Percentiles rank a stretch among this genome's conserved stretches.
Evolutionary conservation across 2,329 filamentous ascomycete species (phyloP).

Genomic region (Colletotrichum ledebouriae): DNA sequence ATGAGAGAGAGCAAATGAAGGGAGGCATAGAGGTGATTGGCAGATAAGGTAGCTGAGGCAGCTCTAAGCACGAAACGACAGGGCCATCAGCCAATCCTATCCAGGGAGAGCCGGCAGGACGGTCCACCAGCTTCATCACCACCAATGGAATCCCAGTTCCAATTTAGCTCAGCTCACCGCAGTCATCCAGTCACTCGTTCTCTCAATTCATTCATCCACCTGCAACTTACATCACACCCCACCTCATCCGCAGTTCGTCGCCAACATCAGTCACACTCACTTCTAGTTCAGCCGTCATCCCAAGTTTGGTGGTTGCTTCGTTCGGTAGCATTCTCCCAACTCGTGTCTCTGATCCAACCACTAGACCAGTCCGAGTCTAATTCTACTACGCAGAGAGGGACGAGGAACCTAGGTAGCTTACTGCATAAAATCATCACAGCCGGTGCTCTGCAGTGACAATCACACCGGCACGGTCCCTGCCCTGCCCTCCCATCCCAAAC

Average conservation of each 20-base stretch:
- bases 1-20: no score
- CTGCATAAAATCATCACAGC: background rate
- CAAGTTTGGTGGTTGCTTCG: background rate
- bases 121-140: background rate
- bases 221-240: background rate
- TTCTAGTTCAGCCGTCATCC: constrained; percentile 4
- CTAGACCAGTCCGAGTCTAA: constrained; percentile 1
- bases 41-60: constrained; percentile 13
- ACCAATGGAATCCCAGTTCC: background rate
- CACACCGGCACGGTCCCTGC: constrained; percentile 21
- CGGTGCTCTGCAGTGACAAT: background rate
- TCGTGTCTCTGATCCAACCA: no score
- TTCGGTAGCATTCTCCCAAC: background rate
- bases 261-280: constrained; percentile 11
- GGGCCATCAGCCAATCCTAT: background rate
- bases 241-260: background rate
- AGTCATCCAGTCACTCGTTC: background rate
- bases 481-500: constrained; percentile 9
- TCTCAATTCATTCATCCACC: background rate
- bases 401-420: no score
- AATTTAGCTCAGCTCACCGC: background rate
- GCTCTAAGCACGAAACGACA: background rate
- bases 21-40: background rate
- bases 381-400: no score
- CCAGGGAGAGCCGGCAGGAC: background rate